Percentiles rank a stretch among this genome's conserved stretches.
Evolutionary conservation across 2,329 filamentous ascomycete species (phyloP).

Genomic region (Aspergillus persii): DNA sequence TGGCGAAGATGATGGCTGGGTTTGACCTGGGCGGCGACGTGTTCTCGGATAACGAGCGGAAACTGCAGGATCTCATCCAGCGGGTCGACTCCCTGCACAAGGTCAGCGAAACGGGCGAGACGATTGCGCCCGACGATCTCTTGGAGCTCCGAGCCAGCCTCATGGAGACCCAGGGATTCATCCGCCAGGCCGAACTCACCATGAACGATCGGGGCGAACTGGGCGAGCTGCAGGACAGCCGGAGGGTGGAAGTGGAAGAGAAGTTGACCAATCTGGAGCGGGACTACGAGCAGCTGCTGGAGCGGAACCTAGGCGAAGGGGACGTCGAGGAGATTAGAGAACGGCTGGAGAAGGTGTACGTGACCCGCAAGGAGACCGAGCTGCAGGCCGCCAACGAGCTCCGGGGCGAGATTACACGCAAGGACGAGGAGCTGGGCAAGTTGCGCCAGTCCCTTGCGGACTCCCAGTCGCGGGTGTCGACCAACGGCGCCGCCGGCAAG

Average conservation of each 20-base stretch:
- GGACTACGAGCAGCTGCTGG: slow-evolving; percentile 80
- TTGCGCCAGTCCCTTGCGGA: slow-evolving; percentile 79
- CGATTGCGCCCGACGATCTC: slow-evolving; percentile 78
- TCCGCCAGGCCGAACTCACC: slow-evolving; percentile 87
- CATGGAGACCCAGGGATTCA: slow-evolving; percentile 85
- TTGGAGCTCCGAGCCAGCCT: slow-evolving; percentile 73
- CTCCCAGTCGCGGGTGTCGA: slow-evolving; percentile 52
- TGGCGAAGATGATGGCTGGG: slow-evolving; percentile 99
- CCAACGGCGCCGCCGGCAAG: slow-evolving; percentile 66
- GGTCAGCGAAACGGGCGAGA: slow-evolving; percentile 72
- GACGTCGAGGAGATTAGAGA: slow-evolving; percentile 84
- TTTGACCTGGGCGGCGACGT: slow-evolving; percentile 92
- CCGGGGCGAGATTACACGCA: slow-evolving; percentile 70
- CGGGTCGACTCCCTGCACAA: slow-evolving; percentile 77
- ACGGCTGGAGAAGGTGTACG: slow-evolving; percentile 72
- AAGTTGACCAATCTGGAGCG: slow-evolving; percentile 71
- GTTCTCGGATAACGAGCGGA: slow-evolving; percentile 88
- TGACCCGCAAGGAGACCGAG: slow-evolving; percentile 71
- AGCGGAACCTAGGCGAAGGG: slow-evolving; percentile 71
- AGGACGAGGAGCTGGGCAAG: slow-evolving; percentile 76
- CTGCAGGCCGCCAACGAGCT: slow-evolving; percentile 72
- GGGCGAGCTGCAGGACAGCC: slow-evolving; percentile 61
- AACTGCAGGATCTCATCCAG: slow-evolving; percentile 78
- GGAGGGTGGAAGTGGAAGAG: slow-evolving; percentile 73
- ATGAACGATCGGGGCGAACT: slow-evolving; percentile 67